phyloP scores from a whole-genome alignment of 495 filamentous ascomycete genomes.

The Penicillium paxilli region DNA sequence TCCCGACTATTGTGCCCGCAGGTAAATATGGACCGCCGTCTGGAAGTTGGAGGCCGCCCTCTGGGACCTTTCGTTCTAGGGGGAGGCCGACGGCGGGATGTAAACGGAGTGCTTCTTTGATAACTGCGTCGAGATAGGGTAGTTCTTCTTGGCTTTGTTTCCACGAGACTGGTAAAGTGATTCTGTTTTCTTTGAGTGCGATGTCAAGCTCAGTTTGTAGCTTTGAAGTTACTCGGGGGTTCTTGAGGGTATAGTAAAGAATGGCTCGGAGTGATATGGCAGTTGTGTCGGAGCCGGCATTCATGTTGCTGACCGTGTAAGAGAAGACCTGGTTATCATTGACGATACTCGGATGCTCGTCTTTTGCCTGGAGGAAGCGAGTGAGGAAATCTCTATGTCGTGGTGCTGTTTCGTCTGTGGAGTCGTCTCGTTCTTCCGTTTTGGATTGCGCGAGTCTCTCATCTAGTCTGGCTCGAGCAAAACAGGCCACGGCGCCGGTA shows the following conservation, averaged over 20 bases:
- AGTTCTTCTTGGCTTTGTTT: slow-evolving; percentile 46
- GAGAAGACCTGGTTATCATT: slow-evolving; percentile 30
- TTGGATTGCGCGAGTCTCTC: slow-evolving; percentile 15
- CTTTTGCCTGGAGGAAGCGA: slow-evolving; percentile 33
- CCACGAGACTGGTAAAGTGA: slow-evolving; percentile 34
- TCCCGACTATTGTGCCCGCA: slow-evolving; percentile 65
- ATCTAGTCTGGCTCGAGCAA: slow-evolving; percentile 54
- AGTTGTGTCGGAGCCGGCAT: slow-evolving; percentile 54
- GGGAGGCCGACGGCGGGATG: slow-evolving; percentile 60
- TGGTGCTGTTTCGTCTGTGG: background rate
- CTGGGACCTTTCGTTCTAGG: slow-evolving; percentile 49
- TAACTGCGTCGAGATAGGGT: slow-evolving; percentile 62
- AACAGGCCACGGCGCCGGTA: slow-evolving; percentile 26
- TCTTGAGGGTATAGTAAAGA: slow-evolving; percentile 52
- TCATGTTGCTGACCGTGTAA: slow-evolving; percentile 43
- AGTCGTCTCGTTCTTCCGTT: background rate
- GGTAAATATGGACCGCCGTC: slow-evolving; percentile 51
- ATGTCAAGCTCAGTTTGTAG: slow-evolving; percentile 35
- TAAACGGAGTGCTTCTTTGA: slow-evolving; percentile 68
- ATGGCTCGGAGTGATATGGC: slow-evolving; percentile 48
- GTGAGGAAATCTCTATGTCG: slow-evolving; percentile 26
- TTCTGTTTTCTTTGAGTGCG: slow-evolving; percentile 36
- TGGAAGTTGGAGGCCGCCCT: slow-evolving; percentile 33
- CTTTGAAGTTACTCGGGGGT: slow-evolving; percentile 17
- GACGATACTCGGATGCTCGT: slow-evolving; percentile 33